phyloP scores from a whole-genome alignment of 2,329 filamentous ascomycete species.

The Aulographum hederae region DNA sequence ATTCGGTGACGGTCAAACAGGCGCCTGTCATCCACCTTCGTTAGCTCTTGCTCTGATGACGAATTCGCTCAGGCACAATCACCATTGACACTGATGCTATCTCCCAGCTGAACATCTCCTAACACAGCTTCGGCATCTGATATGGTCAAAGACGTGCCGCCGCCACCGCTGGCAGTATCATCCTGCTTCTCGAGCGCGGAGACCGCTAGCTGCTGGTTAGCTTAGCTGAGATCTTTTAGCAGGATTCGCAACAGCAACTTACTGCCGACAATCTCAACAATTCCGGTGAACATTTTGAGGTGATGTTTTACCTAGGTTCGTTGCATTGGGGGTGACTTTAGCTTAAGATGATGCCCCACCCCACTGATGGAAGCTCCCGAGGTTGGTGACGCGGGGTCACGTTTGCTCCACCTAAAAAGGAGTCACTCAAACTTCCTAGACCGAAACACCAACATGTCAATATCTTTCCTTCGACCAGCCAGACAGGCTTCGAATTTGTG shows the following conservation, averaged over 20 bases:
- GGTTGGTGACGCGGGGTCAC: no score
- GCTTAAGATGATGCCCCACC: no score
- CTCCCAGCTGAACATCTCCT: conserved; percentile 65
- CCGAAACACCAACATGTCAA: no score
- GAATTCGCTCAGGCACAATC: conserved; percentile 4
- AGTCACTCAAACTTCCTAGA: no score
- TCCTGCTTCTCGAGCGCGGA: conserved; percentile 66
- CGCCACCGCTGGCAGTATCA: conserved; percentile 47
- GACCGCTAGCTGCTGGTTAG: conserved; percentile 43
- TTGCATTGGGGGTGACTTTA: no score
- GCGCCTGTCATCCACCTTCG: conserved; percentile 33
- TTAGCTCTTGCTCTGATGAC: not conserved
- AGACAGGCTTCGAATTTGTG: no score
- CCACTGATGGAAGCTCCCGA: no score
- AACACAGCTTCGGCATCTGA: conserved; percentile 58
- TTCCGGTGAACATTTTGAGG: conserved; percentile 83
- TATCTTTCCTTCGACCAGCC: no score
- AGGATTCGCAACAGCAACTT: conserved; percentile 18
- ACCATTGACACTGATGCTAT: conserved; percentile 91
- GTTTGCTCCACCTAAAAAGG: no score
- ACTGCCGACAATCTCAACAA: conserved; percentile 89
- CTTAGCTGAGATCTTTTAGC: conserved; percentile 12
- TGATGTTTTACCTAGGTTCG: no score
- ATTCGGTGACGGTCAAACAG: conserved; percentile 79
- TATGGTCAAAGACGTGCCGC: conserved; percentile 83